phyloP scores from a whole-genome alignment of 345 rosid species.

The Boechera retrofracta region DNA sequence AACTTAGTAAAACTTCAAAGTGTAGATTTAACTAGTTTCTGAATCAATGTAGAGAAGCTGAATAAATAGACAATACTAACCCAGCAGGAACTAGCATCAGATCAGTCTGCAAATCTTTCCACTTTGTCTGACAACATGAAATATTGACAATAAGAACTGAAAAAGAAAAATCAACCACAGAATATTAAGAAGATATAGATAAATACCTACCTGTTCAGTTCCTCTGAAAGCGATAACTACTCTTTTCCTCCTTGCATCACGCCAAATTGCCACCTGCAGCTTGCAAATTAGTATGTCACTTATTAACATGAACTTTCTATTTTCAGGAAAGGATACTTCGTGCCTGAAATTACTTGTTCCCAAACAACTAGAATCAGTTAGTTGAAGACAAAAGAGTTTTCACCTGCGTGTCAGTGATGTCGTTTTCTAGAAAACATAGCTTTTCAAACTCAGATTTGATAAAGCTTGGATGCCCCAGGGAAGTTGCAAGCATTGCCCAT shows the following conservation, averaged over 20 bases:
- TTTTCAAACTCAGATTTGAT: constrained; percentile 97
- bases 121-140: constrained; percentile 65
- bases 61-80: constrained; percentile 52
- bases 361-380: constrained; percentile 2
- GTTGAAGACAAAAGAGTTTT: constrained; percentile 35
- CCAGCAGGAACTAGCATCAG: constrained; percentile 89
- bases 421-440: constrained; percentile 85
- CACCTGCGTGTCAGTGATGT: constrained; percentile 88
- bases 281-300: constrained; percentile 41
- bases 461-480: constrained; percentile 93
- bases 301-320: constrained; percentile 10
- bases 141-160: constrained; percentile 29
- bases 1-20: constrained; percentile 24
- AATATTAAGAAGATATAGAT: constrained; percentile 30
- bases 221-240: constrained; percentile 94
- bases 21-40: constrained; percentile 11
- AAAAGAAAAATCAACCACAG: constrained; percentile 22
- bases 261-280: constrained; percentile 94
- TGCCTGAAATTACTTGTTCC: constrained; percentile 21
- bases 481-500: constrained; percentile 98
- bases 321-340: background rate
- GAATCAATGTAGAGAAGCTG: constrained; percentile 3
- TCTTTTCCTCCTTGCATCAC: constrained; percentile 77
- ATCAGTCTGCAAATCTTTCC: constrained; percentile 97
- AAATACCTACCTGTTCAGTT: constrained; percentile 81